These are phyloP conservation scores for Mikania micrantha DNA, from an alignment of 129 eudicot species.

Conservation along the genomic window DNA sequence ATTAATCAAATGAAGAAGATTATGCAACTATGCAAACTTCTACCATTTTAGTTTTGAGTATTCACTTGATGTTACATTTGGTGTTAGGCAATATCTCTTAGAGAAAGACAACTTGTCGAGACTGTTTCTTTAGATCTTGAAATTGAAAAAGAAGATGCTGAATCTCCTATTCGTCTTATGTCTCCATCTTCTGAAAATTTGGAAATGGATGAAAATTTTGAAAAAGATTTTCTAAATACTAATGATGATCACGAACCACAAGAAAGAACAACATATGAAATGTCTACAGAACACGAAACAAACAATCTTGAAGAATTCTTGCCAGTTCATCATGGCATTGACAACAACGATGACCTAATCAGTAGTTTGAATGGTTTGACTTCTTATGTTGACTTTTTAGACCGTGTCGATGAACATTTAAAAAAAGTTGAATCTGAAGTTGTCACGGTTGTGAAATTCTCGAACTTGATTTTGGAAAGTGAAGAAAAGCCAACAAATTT, in stretches of 20 bases:
- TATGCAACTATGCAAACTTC: no score
- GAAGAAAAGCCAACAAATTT: constrained; percentile 33
- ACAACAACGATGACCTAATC: constrained; percentile 13
- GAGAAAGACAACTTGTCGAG: constrained; percentile 64
- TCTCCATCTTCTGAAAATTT: constrained; percentile 48
- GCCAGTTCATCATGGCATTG: constrained; percentile 11
- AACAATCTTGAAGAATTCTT: constrained; percentile 18
- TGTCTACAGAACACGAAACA: constrained; percentile 9
- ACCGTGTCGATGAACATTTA: constrained; percentile 52
- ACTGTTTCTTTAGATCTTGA: constrained; percentile 53
- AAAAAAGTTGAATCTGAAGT: constrained; percentile 56
- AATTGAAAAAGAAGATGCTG: constrained; percentile 28
- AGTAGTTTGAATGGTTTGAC: constrained; percentile 35
- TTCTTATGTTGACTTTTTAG: constrained; percentile 55
- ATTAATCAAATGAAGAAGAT: no score
- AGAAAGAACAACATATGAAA: constrained; percentile 24
- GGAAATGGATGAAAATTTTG: constrained; percentile 5
- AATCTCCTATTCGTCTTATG: constrained; percentile 50
- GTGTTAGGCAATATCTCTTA: constrained; percentile 74
- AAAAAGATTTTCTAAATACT: neutral
- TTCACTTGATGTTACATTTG: constrained; percentile 14
- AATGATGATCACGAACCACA: constrained; percentile 25
- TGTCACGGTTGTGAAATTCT: constrained; percentile 40
- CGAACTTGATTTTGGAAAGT: constrained; percentile 44
- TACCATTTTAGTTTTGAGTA: neutral